These are phyloP conservation scores for Oenanthe javanica DNA, from an alignment of 140 eudicot genomes.

Conservation along the genomic window DNA sequence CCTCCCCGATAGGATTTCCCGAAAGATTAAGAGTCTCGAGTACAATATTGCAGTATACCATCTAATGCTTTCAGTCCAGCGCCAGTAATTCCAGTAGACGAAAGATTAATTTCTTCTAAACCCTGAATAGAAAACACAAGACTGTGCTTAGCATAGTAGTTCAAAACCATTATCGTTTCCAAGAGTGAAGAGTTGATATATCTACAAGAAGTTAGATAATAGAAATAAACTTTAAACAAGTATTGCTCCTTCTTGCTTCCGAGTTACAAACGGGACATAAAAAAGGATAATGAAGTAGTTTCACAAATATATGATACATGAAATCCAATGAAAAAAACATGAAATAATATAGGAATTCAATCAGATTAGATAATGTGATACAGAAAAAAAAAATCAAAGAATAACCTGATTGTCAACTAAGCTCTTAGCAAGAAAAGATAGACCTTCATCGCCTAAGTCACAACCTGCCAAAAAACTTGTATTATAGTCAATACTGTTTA, in stretches of 20 bases:
- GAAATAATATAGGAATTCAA: not conserved
- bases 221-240: not conserved
- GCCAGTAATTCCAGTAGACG: slow-evolving; percentile 84
- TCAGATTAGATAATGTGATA: not conserved
- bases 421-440: slow-evolving; percentile 83
- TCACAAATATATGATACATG: not conserved
- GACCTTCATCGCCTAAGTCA: slow-evolving; percentile 86
- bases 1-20: slow-evolving; percentile 89
- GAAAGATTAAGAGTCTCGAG: slow-evolving; percentile 72
- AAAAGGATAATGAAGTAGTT: not conserved
- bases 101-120: slow-evolving; percentile 82
- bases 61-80: slow-evolving; percentile 86
- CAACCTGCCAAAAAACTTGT: slow-evolving; percentile 52
- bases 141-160: not conserved
- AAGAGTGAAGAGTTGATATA: not conserved
- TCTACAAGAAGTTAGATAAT: not conserved
- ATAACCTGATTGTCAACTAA: slow-evolving; percentile 79
- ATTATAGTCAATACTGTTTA: not conserved
- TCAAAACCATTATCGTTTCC: not conserved
- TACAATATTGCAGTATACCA: slow-evolving; percentile 65
- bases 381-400: not conserved
- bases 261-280: not conserved
- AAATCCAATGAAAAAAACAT: not conserved
- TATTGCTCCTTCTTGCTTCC: not conserved
- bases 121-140: slow-evolving; percentile 31